phyloP scores from a whole-genome alignment of 2,329 filamentous ascomycete genomes.

The Penicillium sp. region DNA sequence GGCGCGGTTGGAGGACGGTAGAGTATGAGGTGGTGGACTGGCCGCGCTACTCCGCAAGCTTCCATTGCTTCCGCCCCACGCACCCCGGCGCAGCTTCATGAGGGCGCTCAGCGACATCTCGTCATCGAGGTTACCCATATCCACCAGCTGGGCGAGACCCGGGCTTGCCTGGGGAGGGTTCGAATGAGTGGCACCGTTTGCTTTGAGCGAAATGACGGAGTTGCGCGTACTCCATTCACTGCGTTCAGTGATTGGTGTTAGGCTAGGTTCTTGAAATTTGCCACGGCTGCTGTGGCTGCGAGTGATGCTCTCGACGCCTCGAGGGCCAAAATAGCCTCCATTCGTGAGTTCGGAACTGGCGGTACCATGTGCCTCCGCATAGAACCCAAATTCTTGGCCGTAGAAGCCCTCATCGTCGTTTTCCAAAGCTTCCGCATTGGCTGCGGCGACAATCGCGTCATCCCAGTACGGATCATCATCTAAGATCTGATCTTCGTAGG shows the following conservation, averaged over 20 bases:
- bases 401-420: conserved; percentile 94
- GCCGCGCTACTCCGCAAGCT: conserved; percentile 60
- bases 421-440: conserved; percentile 88
- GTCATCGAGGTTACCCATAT: conserved; percentile 58
- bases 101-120: conserved; percentile 73
- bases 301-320: conserved; percentile 59
- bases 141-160: conserved; percentile 72
- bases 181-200: conserved; percentile 50
- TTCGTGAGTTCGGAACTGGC: conserved; percentile 62
- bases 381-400: conserved; percentile 95
- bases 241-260: conserved; percentile 93
- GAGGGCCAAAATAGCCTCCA: conserved; percentile 85
- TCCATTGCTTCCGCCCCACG: conserved; percentile 78
- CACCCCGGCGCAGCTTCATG: conserved; percentile 68
- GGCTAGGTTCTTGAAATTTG: conserved; percentile 78
- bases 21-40: conserved; percentile 42
- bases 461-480: conserved; percentile 72
- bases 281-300: conserved; percentile 71
- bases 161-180: conserved; percentile 62
- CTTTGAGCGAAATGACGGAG: conserved; percentile 72
- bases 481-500: conserved; percentile 51
- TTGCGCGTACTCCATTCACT: conserved; percentile 96
- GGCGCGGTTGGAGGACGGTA: conserved; percentile 32
- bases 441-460: conserved; percentile 88
- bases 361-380: conserved; percentile 59